A percentile compares a stretch with the other conserved stretches of the same genome.
phyloP scores from a whole-genome alignment of 805 yeast species.

The Allodekkera sacchari region DNA sequence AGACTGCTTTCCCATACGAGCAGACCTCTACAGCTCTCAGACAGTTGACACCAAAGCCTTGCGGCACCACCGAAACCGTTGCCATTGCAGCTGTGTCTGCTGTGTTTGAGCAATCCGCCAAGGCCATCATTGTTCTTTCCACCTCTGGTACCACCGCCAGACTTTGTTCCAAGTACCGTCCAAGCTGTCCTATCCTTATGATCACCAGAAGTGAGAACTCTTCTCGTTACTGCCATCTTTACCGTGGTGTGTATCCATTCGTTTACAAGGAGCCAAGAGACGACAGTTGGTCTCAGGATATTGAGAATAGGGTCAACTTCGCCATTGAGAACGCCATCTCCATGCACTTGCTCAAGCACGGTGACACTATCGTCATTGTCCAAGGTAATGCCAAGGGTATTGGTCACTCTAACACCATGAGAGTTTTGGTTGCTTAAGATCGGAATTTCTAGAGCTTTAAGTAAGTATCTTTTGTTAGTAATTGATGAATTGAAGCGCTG shows the following conservation, averaged over 20 bases:
- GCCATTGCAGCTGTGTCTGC: constrained; percentile 97
- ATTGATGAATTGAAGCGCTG: too few relatives aligned
- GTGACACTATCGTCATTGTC: constrained; percentile 86
- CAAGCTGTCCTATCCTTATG: constrained; percentile 94
- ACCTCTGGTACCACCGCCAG: constrained; percentile 95
- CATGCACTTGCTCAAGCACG: constrained; percentile 76
- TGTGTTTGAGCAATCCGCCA: constrained; percentile 91
- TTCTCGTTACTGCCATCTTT: constrained; percentile 92
- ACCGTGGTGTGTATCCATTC: constrained; percentile 98
- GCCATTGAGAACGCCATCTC: constrained; percentile 86
- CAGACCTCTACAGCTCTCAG: constrained; percentile 81
- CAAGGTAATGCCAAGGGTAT: constrained; percentile 99
- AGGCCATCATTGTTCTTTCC: constrained; percentile 93
- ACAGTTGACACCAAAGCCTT: constrained; percentile 77
- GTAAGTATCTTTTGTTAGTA: too few relatives aligned
- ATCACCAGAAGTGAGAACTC: constrained; percentile 91
- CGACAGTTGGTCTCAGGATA: constrained; percentile 93
- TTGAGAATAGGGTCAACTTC: constrained; percentile 87
- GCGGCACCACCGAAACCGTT: constrained; percentile 90
- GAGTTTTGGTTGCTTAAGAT: constrained; percentile 67
- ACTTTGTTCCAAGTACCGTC: constrained; percentile 95
- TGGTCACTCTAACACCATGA: constrained; percentile 98
- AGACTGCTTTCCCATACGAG: constrained; percentile 89
- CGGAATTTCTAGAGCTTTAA: not conserved
- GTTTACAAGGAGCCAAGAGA: constrained; percentile 58